Evolutionary conservation across 1,284 basidiomycete genomes (phyloP).

Genomic region (Gymnopus androsaceus): DNA sequence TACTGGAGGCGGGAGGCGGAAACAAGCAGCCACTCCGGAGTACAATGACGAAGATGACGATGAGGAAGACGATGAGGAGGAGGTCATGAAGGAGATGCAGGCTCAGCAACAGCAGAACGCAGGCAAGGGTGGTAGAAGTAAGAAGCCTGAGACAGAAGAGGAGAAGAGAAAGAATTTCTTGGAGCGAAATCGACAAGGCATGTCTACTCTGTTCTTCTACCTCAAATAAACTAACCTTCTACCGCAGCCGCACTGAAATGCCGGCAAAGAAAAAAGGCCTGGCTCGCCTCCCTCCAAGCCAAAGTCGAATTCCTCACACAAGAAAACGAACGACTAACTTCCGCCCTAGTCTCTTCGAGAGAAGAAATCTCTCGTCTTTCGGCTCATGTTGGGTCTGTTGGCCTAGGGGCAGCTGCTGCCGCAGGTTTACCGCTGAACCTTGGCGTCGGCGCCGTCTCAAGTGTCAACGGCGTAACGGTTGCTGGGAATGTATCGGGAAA

Average conservation of each 20-base stretch:
- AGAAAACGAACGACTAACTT: slow-evolving; percentile 92
- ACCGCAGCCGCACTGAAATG: slow-evolving; percentile 91
- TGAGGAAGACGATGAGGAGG: slow-evolving; percentile 38
- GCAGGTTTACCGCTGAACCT: slow-evolving; percentile 3
- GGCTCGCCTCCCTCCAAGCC: slow-evolving; percentile 90
- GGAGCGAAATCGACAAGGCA: slow-evolving; percentile 93
- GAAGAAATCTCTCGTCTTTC: slow-evolving; percentile 81
- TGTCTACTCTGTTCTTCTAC: slow-evolving; percentile 21
- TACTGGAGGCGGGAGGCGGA: slow-evolving; percentile 10
- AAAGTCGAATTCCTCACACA: slow-evolving; percentile 89
- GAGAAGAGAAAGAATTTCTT: slow-evolving; percentile 94
- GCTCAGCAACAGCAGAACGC: slow-evolving; percentile 17
- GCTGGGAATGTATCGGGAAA: background rate
- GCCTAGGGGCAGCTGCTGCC: slow-evolving; percentile 28
- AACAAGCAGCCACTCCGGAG: slow-evolving; percentile 28
- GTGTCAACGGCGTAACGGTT: slow-evolving; percentile 20
- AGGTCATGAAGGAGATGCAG: slow-evolving; percentile 21
- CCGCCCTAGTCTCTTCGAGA: slow-evolving; percentile 72
- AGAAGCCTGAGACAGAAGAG: slow-evolving; percentile 91
- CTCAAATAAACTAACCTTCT: background rate
- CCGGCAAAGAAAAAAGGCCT: slow-evolving; percentile 97
- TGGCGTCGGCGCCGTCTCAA: background rate
- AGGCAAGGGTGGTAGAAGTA: slow-evolving; percentile 31
- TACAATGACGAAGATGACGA: slow-evolving; percentile 45
- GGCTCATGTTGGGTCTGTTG: slow-evolving; percentile 59